Evolutionary conservation across 1,284 basidiomycete genomes (phyloP).

Genomic region (Ceratobasidium sp.): DNA sequence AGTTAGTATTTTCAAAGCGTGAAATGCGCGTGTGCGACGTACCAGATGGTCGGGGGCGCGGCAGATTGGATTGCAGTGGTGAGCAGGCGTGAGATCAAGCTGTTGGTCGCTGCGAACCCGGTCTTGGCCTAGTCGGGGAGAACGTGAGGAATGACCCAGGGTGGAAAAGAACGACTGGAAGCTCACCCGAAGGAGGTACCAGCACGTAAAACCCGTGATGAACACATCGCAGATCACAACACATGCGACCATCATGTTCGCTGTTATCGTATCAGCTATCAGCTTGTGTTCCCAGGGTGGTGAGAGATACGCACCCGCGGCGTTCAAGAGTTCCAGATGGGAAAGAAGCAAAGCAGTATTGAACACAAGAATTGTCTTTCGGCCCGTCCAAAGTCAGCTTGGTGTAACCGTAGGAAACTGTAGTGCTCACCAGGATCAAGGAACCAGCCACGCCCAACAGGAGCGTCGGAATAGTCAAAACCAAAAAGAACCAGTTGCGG

Average conservation of each 20-base stretch:
- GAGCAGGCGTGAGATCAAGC: constrained; percentile 22
- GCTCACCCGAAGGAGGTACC: constrained; percentile 29
- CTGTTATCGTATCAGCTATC: not conserved
- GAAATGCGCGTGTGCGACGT: too few species aligned
- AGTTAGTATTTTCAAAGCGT: too few species aligned
- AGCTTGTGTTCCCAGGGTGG: not conserved
- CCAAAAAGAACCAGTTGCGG: constrained; percentile 36
- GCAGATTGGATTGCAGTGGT: constrained; percentile 36
- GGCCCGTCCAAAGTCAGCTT: too few species aligned
- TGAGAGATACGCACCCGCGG: not conserved
- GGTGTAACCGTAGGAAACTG: too few species aligned
- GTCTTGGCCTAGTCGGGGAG: constrained; percentile 29
- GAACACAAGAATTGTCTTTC: constrained; percentile 18
- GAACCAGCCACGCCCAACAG: constrained; percentile 29
- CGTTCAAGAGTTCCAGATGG: not conserved
- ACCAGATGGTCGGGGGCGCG: constrained; percentile 37
- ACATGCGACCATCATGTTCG: constrained; percentile 39
- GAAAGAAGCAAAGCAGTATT: not conserved
- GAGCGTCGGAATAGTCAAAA: constrained; percentile 32
- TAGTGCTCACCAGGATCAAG: constrained; percentile 3
- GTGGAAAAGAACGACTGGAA: not conserved
- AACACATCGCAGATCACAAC: constrained; percentile 39
- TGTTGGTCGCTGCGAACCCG: constrained; percentile 39
- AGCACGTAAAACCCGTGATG: constrained; percentile 34
- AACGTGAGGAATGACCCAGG: not conserved